Percentiles rank a stretch among this genome's conserved stretches.
phyloP scores from a whole-genome alignment of 805 yeast genomes.

The Hyphopichia homilentoma region DNA sequence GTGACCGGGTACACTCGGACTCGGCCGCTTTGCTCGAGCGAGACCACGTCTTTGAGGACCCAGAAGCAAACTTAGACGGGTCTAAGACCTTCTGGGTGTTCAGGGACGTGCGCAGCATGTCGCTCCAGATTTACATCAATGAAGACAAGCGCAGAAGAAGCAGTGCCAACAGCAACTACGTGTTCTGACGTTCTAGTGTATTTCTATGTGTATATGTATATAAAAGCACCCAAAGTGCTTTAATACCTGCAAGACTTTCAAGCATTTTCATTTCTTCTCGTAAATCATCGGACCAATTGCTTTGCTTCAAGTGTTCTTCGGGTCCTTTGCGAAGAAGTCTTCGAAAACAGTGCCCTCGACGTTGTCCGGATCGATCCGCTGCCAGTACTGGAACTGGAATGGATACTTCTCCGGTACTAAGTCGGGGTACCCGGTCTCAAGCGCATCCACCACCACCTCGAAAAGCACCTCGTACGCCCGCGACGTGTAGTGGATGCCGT shows the following conservation, averaged over 20 bases:
- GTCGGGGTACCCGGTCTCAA: conserved; percentile 46
- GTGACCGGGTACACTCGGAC: too few relatives aligned
- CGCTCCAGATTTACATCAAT: conserved; percentile 9
- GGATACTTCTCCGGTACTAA: conserved; percentile 38
- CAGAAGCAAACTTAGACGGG: conserved; percentile 17
- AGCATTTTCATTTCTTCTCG: too few relatives aligned
- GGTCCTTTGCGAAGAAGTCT: too few relatives aligned
- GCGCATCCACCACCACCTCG: conserved; percentile 37
- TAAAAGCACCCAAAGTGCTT: too few relatives aligned
- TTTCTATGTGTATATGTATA: too few relatives aligned
- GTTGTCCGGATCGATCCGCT: conserved; percentile 18
- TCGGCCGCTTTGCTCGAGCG: too few relatives aligned
- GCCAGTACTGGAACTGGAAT: conserved; percentile 38
- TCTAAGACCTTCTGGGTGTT: conserved; percentile 20
- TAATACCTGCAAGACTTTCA: too few relatives aligned
- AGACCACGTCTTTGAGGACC: conserved; percentile 4
- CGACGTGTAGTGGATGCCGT: conserved; percentile 62
- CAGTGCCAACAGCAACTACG: too few relatives aligned
- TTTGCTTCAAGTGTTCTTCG: too few relatives aligned
- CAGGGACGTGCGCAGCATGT: conserved; percentile 19
- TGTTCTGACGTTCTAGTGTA: too few relatives aligned
- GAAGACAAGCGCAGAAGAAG: too few relatives aligned
- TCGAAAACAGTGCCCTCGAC: conserved; percentile 5
- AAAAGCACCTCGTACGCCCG: conserved; percentile 49
- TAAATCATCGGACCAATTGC: too few relatives aligned